phyloP scores from a whole-genome alignment of 1,284 basidiomycete species.

The Leccinum colubrinum region DNA sequence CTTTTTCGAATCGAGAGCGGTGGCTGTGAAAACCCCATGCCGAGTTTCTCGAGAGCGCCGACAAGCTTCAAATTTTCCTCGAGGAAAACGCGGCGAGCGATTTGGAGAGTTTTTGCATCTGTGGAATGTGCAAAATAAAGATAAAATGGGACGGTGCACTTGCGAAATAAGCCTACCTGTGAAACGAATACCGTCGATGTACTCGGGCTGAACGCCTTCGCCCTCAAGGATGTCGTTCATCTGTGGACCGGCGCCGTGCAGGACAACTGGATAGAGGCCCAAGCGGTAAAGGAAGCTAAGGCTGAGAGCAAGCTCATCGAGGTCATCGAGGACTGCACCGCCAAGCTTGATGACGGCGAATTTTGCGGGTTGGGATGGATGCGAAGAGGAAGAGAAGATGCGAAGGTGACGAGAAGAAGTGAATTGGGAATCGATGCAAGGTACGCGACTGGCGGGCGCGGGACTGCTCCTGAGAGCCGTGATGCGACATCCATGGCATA shows the following conservation, averaged over 20 bases:
- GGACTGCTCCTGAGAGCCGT: conserved; percentile 76
- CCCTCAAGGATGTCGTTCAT: conserved; percentile 89
- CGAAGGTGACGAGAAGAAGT: conserved; percentile 95
- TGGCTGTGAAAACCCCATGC: conserved; percentile 38
- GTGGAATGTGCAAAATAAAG: neutral
- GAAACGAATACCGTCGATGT: conserved; percentile 93
- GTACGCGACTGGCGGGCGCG: conserved; percentile 83
- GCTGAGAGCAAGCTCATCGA: conserved; percentile 90
- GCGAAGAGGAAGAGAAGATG: conserved; percentile 89
- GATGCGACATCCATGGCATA: conserved; percentile 79
- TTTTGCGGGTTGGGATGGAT: conserved; percentile 80
- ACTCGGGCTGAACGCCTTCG: conserved; percentile 90
- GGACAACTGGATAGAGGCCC: conserved; percentile 90
- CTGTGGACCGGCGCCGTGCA: conserved; percentile 95
- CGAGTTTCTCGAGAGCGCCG: conserved; percentile 85
- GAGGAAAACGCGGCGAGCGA: conserved; percentile 93
- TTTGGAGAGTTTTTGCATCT: conserved; percentile 90
- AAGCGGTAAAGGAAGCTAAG: conserved; percentile 94
- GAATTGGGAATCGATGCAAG: conserved; percentile 95
- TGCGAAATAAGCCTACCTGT: conserved; percentile 57
- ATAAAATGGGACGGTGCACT: neutral
- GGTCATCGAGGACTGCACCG: conserved; percentile 86
- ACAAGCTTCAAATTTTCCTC: conserved; percentile 95
- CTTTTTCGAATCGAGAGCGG: too few relatives aligned
- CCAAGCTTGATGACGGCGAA: conserved; percentile 96